These are phyloP conservation scores for Pythium pectinolyticum DNA, from an alignment of 352 stramenopile species.

Conservation along the genomic window DNA sequence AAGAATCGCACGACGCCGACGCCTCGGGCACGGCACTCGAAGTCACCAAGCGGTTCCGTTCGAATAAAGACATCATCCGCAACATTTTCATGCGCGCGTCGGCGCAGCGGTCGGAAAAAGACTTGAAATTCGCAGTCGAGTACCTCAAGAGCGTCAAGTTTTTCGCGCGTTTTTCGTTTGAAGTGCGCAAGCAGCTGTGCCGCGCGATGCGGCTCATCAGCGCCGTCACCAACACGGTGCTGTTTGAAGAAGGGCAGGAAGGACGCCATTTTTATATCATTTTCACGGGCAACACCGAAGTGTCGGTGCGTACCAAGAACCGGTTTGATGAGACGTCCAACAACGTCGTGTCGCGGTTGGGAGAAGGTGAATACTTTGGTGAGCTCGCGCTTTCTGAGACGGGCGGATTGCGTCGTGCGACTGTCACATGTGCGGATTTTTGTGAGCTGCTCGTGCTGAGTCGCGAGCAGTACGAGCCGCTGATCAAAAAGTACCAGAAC, in stretches of 20 bases:
- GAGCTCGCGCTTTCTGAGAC: slow-evolving; percentile 71
- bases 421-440: slow-evolving; percentile 67
- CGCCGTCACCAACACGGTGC: slow-evolving; percentile 72
- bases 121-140: slow-evolving; percentile 83
- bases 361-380: slow-evolving; percentile 78
- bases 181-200: slow-evolving; percentile 84
- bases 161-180: slow-evolving; percentile 83
- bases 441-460: slow-evolving; percentile 75
- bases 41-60: slow-evolving; percentile 74
- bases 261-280: slow-evolving; percentile 86
- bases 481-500: slow-evolving; percentile 85
- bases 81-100: slow-evolving; percentile 81
- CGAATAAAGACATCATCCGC: slow-evolving; percentile 86
- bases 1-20: slow-evolving; percentile 56
- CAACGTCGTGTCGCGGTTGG: slow-evolving; percentile 63
- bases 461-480: slow-evolving; percentile 77
- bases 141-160: slow-evolving; percentile 89
- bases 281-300: slow-evolving; percentile 68
- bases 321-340: slow-evolving; percentile 67
- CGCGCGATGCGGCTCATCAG: slow-evolving; percentile 80
- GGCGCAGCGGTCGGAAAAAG: slow-evolving; percentile 71
- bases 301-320: slow-evolving; percentile 70
- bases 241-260: slow-evolving; percentile 80
- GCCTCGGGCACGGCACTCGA: slow-evolving; percentile 48
- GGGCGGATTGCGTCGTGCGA: slow-evolving; percentile 67